Evolutionary conservation across 1,284 basidiomycete species (phyloP).

Genomic region (Cryptococcus jaspeensis): DNA sequence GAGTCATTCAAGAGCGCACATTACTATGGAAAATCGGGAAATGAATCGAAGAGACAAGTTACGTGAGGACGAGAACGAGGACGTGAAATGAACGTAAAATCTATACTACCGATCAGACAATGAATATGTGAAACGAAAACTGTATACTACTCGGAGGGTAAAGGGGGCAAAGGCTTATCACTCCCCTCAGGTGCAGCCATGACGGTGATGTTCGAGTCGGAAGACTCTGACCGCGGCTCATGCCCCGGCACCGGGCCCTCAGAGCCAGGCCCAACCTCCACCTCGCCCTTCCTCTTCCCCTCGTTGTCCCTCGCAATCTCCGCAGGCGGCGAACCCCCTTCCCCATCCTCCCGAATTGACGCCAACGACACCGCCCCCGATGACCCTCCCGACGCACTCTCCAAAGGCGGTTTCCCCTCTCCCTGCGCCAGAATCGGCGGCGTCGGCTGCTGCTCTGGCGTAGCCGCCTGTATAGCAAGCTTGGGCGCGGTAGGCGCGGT

Average conservation of each 20-base stretch:
- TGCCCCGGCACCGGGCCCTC: background rate
- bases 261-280: background rate
- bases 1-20: background rate
- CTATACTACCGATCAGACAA: too few species aligned
- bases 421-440: background rate
- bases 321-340: too few species aligned
- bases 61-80: background rate
- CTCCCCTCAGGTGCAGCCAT: background rate
- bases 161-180: slow-evolving; percentile 21
- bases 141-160: slow-evolving; percentile 12
- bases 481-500: background rate
- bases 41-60: background rate
- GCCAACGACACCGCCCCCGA: background rate
- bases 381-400: background rate
- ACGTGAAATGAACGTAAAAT: background rate
- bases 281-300: too few species aligned
- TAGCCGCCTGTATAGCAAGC: background rate
- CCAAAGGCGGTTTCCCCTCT: background rate
- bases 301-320: too few species aligned
- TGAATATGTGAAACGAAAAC: background rate
- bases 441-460: background rate
- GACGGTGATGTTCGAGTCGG: background rate
- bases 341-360: background rate
- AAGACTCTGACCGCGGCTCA: background rate
- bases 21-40: background rate